phyloP scores from a whole-genome alignment of 129 eudicot genomes.

The Chrysanthemum seticuspe region DNA sequence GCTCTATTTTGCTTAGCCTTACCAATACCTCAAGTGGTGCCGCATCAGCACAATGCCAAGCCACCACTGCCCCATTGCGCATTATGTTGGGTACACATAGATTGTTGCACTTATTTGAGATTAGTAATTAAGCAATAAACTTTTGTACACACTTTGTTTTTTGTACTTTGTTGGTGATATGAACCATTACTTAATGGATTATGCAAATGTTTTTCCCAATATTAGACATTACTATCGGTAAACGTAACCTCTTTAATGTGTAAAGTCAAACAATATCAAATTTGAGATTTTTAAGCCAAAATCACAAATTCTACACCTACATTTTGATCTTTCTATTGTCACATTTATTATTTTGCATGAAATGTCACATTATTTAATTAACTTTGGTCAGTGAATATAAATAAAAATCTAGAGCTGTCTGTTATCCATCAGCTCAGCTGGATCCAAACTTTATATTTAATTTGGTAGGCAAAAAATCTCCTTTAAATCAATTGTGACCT shows the following conservation, averaged over 20 bases:
- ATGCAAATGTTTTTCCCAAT: too few relatives aligned
- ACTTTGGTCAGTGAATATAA: neutral
- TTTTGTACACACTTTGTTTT: too few relatives aligned
- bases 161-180: too few relatives aligned
- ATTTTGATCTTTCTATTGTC: slow-evolving; percentile 1
- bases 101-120: too few relatives aligned
- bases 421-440: slow-evolving; percentile 1
- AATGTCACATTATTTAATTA: slow-evolving; percentile 1
- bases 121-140: too few relatives aligned
- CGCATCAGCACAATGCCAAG: too few relatives aligned
- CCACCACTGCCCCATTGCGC: too few relatives aligned
- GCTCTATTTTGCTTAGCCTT: too few relatives aligned
- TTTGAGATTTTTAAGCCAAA: neutral
- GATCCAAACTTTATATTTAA: slow-evolving; percentile 20
- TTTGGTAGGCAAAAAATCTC: slow-evolving; percentile 21
- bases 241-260: neutral
- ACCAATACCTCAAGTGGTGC: too few relatives aligned
- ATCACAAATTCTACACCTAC: neutral
- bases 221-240: neutral
- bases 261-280: neutral
- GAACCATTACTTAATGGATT: too few relatives aligned
- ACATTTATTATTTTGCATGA: slow-evolving; percentile 9
- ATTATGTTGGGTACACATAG: too few relatives aligned
- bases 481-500: slow-evolving; percentile 9
- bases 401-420: slow-evolving; percentile 2